Base-by-base conservation (phyloP, 2,329 filamentous ascomycete genomes). In the Diaporthe sp. region DNA sequence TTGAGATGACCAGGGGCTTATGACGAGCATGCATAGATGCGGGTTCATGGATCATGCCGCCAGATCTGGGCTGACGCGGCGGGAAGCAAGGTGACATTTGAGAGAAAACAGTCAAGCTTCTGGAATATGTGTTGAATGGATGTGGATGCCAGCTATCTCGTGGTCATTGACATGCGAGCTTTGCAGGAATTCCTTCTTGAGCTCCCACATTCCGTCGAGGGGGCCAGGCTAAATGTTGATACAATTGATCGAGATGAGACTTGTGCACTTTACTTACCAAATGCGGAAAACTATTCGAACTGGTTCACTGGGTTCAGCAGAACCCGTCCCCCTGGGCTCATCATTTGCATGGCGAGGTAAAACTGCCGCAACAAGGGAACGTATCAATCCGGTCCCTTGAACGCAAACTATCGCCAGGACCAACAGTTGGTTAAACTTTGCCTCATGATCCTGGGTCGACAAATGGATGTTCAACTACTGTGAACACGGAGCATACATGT, bases 341-440 rank as follows among this genome's bases (percentile, higher is more conserved):
- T n/a, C 44, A 25, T 51, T 10, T 35, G 27, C 22, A 3, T 25
- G 61, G 42, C n/a, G 22, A 6, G 2, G 39, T 66, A 47, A 35
- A 47, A 50, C 30, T 50, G 61, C 42, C 27, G 61, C 30, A 51
- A 22, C 30, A 35, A 35, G 61, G 61, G 61, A 66, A 25, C 44
- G 61, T 44, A 66, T 66, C 61, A 66, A 66, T 51, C 42, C 50
- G 35, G 42, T 37, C 42, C 61, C 61, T 66, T 50, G 30, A 7
- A 37, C 19, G 22, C 42, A 37, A 37, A 37, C 30, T 12, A 22
- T 50, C 30, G 59, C 59, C 15, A 63, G 25, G 27, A 19, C 50
- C 61, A 35, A 15, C 15, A 12, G 27, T 50, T 13, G 3, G 13
- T 25, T 22, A 66, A 27, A 35, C 22, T 66, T 15, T 35, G 4